A percentile compares a stretch with the other conserved stretches of the same genome.
Evolutionary conservation across 371 early-diverging fungal genomes (phyloP).

Genomic region (Parasitella parasitica): DNA sequence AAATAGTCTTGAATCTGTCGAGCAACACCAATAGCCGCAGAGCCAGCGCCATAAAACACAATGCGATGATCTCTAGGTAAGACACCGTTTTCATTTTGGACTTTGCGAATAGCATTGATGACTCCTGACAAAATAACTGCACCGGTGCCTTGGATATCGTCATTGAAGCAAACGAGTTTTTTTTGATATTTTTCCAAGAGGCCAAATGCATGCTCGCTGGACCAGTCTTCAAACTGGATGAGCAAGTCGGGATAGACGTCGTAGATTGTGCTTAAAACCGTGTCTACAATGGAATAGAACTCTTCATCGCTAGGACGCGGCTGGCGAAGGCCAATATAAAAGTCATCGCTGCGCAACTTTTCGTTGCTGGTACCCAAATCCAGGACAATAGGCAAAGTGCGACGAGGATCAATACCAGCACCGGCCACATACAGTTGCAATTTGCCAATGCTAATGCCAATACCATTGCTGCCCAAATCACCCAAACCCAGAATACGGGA

Average conservation of each 20-base stretch:
- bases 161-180: conserved; percentile 75
- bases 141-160: conserved; percentile 74
- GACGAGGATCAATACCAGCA: conserved; percentile 85
- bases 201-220: conserved; percentile 83
- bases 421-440: conserved; percentile 91
- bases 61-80: conserved; percentile 74
- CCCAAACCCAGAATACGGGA: conserved; percentile 92
- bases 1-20: conserved; percentile 81
- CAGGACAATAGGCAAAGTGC: conserved; percentile 83
- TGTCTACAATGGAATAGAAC: conserved; percentile 81
- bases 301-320: conserved; percentile 43
- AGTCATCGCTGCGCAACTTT: conserved; percentile 70
- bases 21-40: conserved; percentile 90
- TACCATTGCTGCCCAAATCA: conserved; percentile 88
- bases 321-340: conserved; percentile 80
- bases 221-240: conserved; percentile 94
- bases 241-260: conserved; percentile 73
- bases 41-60: conserved; percentile 88
- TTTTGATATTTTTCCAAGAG: conserved; percentile 69
- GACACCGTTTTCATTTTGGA: conserved; percentile 50
- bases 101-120: conserved; percentile 81
- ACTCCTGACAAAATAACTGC: conserved; percentile 90
- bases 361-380: conserved; percentile 91
- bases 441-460: conserved; percentile 93
- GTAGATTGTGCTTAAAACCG: conserved; percentile 70